Base-by-base conservation (phyloP, 2,329 filamentous ascomycete species). In the Coleophoma eucalyptorum region DNA sequence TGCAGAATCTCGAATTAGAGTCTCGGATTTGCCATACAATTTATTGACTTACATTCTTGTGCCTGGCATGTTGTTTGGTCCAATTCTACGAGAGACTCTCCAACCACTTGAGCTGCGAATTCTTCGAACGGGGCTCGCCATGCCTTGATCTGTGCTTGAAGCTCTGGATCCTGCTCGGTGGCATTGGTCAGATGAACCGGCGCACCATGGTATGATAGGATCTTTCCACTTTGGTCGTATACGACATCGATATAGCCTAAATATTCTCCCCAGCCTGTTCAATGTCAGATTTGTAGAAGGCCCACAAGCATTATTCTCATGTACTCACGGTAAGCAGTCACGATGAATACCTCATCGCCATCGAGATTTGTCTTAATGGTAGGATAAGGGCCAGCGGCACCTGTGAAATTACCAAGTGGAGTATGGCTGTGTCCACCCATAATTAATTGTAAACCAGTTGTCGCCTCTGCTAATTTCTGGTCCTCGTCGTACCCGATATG, bases 401-500 rank as follows among this genome's bases (percentile, higher is more conserved):
- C 74, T n/a, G 72, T 65, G 70, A 83, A 79, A 59, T 80, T 71
- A 47, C 83, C 83, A 1, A 87, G 73, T 0, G 79, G 78, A 1
- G 80, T 84, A 66, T 79, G 76, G 51, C 73, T 77, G 67, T 85
- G 81, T 20, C 80, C 81, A 20, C 81, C 81, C 66, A 87, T 83
- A 67, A 87, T 86, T 42, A 87, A 74, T n/a, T 83, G 77, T n/a
- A 87, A 72, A 10, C 83, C 83, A 12, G 75, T 77, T 0, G 81
- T 86, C 53, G 78, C 69, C 55, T 75, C 67, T 2, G 83, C 83
- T 11, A 87, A 75, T 49, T 77, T 72, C 62, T 82, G 73, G 63
- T 87, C 84, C 46, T 81, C 74, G 0, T 84, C 79, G 62, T 84
- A 87, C 18, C 83, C 84, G 49, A 87, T 83, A 62, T 87, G 83